Base-by-base conservation (phyloP, 345 rosid species). In the Eucalyptus marginata region DNA sequence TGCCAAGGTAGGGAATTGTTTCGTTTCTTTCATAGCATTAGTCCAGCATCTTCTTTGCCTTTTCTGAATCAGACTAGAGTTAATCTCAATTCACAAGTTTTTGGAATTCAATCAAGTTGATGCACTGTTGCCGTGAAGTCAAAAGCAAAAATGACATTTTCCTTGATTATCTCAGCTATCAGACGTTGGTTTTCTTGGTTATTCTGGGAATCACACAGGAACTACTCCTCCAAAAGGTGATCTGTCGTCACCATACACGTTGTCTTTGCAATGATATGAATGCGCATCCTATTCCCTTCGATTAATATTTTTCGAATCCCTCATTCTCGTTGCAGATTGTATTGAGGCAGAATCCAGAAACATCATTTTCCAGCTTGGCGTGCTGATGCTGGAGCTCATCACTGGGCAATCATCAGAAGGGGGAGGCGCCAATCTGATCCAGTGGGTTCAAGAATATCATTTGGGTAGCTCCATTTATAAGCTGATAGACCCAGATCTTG, bases 401-500 rank as follows among this genome's bases (percentile, higher is more conserved):
- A 96, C 99, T 4, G 99, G 99, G 29, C 98, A 95, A 87, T 96
- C 98, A 87, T 95, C 99, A 1, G 98, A 94, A 50, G 90, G 93
- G 83, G 98, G 94, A 83, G 94, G 93, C 13, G 89, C 90, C 3
- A 95, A 94, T 90, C 86, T 96, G 91, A 91, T 96, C 90, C 93
- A 98, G 87, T 97, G 99, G 99, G 95, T 97, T 80, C 96, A 94
- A 90, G 96, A 94, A 90, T 92, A 96, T 46, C 92, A 94, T 86
- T 89, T 94, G 18, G 90, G 95, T 83, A 94, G 92, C 88, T 96
- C 98, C 13, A 93, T 96, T 14, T 94, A 95, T 50, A 95, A 93
- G 87, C 96, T 98, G 97, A 95, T 98, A 88, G 98, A 98, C 88
- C 99, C 99, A 5, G 99, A 96, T 89, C 94, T 98, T 7, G 99